Base-by-base conservation (phyloP, 2,329 filamentous ascomycete species). In the Diatrype stigma region DNA sequence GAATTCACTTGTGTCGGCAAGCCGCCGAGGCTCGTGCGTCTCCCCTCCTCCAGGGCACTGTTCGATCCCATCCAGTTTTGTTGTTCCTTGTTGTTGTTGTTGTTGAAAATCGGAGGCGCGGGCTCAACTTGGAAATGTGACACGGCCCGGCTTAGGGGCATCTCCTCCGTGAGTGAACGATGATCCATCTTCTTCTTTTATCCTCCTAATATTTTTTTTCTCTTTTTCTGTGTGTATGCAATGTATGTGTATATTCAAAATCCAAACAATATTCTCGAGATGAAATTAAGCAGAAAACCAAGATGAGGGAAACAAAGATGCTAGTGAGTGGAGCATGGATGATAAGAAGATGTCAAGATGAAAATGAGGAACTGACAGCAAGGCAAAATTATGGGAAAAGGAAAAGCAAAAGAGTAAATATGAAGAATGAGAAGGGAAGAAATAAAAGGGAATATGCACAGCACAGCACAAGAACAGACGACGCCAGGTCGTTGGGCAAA, bases 1-100 rank as follows among this genome's bases (percentile, higher is more conserved):
- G 61, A 62, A 47, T 52, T 61, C 32, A 50, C 46, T 35, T 55
- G 50, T 23, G 56, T 56, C 16, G 53, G 56, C 21, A 49, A 55
- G 28, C 42, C 19, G 26, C 40, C 47, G 7, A 32, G 49, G 47
- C 57, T 53, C 16, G 48, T 32, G 12, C 5, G 32, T 42, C 51
- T 52, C 53, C 60, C 62, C 47, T 60, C 55, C 46, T 57, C 52
- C 30, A 45, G 14, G 12, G 38, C 23, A 16, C 21, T 40, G 37
- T 23, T 21, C 32, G 51, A 57, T n/a, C 49, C 51, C 21, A 48
- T 35, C n/a, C 48, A 32, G 10, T 49, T 50, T 22, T 38, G 50
- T 21, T 22, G 16, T n/a, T 51, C 47, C 6, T 47, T 49, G 32
- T 54, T 37, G 44, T 47, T 49, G 32, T 54, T 37, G 44, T 48